Base-by-base conservation (phyloP, 345 rosid genomes). In the Aethionema arabicum region DNA sequence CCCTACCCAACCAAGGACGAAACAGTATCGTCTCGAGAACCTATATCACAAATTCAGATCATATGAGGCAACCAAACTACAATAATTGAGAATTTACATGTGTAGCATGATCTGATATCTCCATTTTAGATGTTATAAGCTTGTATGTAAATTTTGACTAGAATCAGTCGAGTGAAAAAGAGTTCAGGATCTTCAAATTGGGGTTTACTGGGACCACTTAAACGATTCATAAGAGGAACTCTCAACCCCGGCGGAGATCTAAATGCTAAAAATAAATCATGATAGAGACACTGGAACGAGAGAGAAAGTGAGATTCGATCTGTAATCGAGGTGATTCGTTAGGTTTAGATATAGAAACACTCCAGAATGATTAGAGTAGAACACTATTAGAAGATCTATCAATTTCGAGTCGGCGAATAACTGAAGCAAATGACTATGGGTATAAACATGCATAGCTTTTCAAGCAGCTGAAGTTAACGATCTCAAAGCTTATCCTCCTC, bases 1-100 rank as follows among this genome's bases (percentile, higher is more conserved):
- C 58, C 63, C 36, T 52, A 42, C 63, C 39, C 63, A 42, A 37
- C 38, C 54, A 30, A 65, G 11, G 5, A 64, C 57, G 12, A 30
- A 68, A 47, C 30, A 43, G 50, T 66, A 66, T 59, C 33, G 72
- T 69, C 74, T 71, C 67, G 47, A 16, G 62, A 65, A 70, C 56
- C 76, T 46, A 63, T 15, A 32, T n/a, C 4, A 42, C 66, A 66
- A 14, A 65, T 54, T 76, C 64, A 66, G 29, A 5, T 32, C 12
- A n/a, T 6, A 0, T 4, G 58, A 49, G 14, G 41, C 7, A 43
- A 45, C 27, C 10, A 67, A 58, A 40, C 56, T 15, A 46, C 27
- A 33, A 54, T 52, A 13, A 37, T 8, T 33, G 59, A 35, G 29
- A 39, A 71, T 61, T 13, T 8, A 52, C 63, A 56, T 14, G 32